phyloP scores from a whole-genome alignment of 2,329 filamentous ascomycete species.

The Albifimbria verrucaria region DNA sequence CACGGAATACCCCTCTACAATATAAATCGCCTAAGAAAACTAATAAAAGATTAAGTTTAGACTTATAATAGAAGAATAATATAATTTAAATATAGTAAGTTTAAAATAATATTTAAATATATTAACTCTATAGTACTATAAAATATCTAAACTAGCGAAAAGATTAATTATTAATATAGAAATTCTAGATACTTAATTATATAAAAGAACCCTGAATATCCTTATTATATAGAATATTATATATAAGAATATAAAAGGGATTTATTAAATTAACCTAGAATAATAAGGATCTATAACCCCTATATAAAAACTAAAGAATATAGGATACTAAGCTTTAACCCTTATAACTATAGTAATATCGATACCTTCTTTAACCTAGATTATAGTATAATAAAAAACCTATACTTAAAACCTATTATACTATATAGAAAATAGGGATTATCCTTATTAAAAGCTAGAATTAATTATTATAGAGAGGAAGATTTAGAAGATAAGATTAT shows the following conservation, averaged over 20 bases:
- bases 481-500: not conserved
- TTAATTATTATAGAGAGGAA: not conserved
- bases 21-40: not conserved
- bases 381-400: conserved; percentile 1
- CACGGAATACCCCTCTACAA: too few species aligned
- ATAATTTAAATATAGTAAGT: not conserved
- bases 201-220: too few species aligned
- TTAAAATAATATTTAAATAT: not conserved
- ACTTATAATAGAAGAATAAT: not conserved
- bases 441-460: not conserved
- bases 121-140: not conserved
- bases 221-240: not conserved
- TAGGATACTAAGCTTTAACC: not conserved
- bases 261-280: not conserved
- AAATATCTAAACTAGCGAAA: not conserved
- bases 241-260: not conserved
- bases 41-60: not conserved
- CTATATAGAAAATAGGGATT: not conserved
- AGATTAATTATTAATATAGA: not conserved
- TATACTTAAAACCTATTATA: not conserved
- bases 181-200: too few species aligned
- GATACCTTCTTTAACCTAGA: not conserved
- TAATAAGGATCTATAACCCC: not conserved
- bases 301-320: not conserved
- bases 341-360: not conserved